Evolutionary conservation across 805 yeast genomes (phyloP), one percentile per base, ranked within the genome.

Genomic region (Suhomyces vadensis): DNA sequence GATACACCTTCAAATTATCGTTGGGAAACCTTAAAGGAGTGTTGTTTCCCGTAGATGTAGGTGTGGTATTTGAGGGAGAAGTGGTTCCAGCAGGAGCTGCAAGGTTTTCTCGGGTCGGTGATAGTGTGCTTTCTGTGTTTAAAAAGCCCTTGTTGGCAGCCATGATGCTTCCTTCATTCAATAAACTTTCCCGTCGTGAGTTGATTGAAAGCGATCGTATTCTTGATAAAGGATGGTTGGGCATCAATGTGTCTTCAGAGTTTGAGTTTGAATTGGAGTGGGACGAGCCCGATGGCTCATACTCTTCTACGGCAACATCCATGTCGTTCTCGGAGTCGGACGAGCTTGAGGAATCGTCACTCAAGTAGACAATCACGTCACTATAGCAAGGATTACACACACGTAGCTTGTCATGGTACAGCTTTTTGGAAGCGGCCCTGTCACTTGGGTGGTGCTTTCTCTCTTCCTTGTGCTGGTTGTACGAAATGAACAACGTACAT

Each of bases 351-450:
- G 82, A 75, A 20, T 84, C 87, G 55, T 85, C 91, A 64, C 89
- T 83, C 3, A 88, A 76, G 36, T 74, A 75, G 13, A 75, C 78
- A 48, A 85, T 86, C 21, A 83, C 87, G 56, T 82, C 87, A 44
- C 81, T 79, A 51, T 83, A 75, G 60, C 97, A 90, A 1, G 85
- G 81, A 43, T 77, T 74, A 57, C 97, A 90, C 1, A 85, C 88
- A 46, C 96, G 68, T 75, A 85, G 77, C 57, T 77, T 83, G 14
- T 91, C 95, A 20, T 72, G 72, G 52, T 71, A 87, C 74, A 61
- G 73, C 73, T 41, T 79, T 76, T 55, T 48, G n/a, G 13, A 48
- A n/a, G 5, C 5, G 8, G 10, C 19, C 19, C 9, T 29, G 35
- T 37, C 22, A 37, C 52, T 52, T 17, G 46, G 23, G n/a, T 44